Base-by-base conservation (phyloP, 2,329 filamentous ascomycete species). In the Magnaporthiopsis poae region DNA sequence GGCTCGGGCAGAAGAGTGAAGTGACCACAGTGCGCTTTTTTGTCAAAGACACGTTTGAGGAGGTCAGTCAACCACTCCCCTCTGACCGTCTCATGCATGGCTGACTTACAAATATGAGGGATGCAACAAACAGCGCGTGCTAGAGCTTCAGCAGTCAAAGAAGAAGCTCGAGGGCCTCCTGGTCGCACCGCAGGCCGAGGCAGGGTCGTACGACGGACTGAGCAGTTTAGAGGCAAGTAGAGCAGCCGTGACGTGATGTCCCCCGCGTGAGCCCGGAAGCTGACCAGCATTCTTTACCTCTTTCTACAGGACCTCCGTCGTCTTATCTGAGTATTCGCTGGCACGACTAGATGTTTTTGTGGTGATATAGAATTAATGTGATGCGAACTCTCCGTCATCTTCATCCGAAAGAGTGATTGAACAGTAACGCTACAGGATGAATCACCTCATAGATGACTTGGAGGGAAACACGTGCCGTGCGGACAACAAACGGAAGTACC, bases 1-100 rank as follows among this genome's bases (percentile, higher is more conserved):
- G 73, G 18, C 67, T 75, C 5, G 74, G 73, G 1, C 73, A 75
- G 63, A 67, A 39, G 0, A 67, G 66, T 35, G 69, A 73, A 25
- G 73, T 74, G 13, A 73, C 71, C 0, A 75, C 73, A 0, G 68
- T 75, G 1, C 68, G 73, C 0, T 72, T 74, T n/a, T 72, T 69
- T 35, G 66, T 72, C 1, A 61, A 66, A 15, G 68, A 74, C 62
- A 70, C 73, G 0, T 73, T 75, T 63, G 73, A 75, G 66, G 71
- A 75, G 70, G 73, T 71, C 21, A 64, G 64, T 15, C 8, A 18
- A 13, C 33, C 15, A 3, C 29, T 33, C 13, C 39, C 39, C 11
- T 3, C 39, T 3, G 4, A 46, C 39, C 3, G 13, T 18, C 39
- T 5, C 39, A 7, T 18, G 39, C 13, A 46, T 46, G 39, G 39